Conservation (phyloP, 306 rosid species). For the Lithocarpus polystachyus region DNA sequence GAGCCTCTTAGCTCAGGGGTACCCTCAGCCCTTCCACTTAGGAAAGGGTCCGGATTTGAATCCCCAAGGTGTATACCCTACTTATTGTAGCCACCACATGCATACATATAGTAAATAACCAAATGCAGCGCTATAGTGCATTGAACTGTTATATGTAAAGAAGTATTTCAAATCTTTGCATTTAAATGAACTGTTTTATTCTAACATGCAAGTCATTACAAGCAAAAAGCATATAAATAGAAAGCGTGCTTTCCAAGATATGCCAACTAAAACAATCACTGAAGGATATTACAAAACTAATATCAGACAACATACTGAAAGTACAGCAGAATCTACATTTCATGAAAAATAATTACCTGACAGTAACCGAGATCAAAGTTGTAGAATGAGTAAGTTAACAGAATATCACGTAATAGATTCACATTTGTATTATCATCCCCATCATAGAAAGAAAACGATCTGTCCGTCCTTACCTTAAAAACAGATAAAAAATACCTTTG, state of each 20-base stretch:
- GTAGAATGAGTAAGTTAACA: constrained; percentile 94
- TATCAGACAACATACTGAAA: constrained; percentile 3
- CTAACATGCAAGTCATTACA: not conserved
- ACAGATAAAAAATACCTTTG: constrained; percentile 21
- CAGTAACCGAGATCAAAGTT: constrained; percentile 99
- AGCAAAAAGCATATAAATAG: not conserved
- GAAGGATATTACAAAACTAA: not conserved
- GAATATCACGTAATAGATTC: constrained; percentile 73
- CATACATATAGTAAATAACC: no score
- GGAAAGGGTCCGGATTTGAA: no score
- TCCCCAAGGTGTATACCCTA: no score
- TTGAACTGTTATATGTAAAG: no score
- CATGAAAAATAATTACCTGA: constrained; percentile 58
- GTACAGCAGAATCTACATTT: constrained; percentile 8
- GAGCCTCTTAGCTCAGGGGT: no score
- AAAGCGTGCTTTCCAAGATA: not conserved
- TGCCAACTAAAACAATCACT: not conserved
- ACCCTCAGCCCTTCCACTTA: no score
- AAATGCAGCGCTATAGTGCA: no score
- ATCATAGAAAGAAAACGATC: constrained; percentile 70
- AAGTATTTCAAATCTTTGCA: not conserved
- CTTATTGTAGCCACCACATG: no score
- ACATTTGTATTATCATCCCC: constrained; percentile 95
- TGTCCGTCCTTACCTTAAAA: constrained; percentile 89
- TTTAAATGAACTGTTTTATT: not conserved